These are phyloP conservation scores for Cinnamomum chago DNA, from an alignment of 164 flowering plant species.

Conservation along the genomic window DNA sequence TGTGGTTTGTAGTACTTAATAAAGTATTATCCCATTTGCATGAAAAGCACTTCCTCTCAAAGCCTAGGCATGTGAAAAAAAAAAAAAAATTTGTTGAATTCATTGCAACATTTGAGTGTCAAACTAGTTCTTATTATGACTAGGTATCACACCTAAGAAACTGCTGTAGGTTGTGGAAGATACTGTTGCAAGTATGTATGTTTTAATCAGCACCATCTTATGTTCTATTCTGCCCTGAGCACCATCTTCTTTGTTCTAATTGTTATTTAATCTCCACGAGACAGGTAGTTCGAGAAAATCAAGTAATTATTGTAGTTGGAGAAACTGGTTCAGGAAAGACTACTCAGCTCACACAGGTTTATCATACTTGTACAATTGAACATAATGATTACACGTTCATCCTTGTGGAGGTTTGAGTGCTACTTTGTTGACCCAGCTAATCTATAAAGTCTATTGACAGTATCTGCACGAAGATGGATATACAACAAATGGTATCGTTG, in stretches of 20 bases:
- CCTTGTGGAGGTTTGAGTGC: not conserved
- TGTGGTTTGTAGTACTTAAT: too few relatives aligned
- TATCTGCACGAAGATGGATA: slow-evolving; percentile 93
- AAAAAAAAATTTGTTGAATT: too few relatives aligned
- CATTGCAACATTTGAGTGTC: too few relatives aligned
- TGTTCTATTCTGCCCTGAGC: not conserved
- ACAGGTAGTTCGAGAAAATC: slow-evolving; percentile 93
- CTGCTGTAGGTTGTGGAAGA: too few relatives aligned
- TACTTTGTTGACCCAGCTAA: slow-evolving; percentile 6
- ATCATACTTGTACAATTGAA: not conserved
- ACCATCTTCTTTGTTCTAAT: not conserved
- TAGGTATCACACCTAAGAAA: too few relatives aligned
- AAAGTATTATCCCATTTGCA: too few relatives aligned
- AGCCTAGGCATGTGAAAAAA: too few relatives aligned
- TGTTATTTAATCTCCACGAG: not conserved
- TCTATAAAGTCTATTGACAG: slow-evolving; percentile 36
- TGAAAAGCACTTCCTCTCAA: too few relatives aligned
- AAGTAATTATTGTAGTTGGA: slow-evolving; percentile 87
- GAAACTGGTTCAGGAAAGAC: slow-evolving; percentile 99
- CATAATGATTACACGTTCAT: not conserved
- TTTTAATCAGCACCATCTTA: not conserved
- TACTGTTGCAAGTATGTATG: too few relatives aligned
- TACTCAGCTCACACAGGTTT: slow-evolving; percentile 94
- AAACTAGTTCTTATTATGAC: too few relatives aligned
- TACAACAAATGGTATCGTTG: slow-evolving; percentile 66